These are phyloP conservation scores for Carpinus fangiana DNA, from an alignment of 306 rosid species.

Conservation along the genomic window DNA sequence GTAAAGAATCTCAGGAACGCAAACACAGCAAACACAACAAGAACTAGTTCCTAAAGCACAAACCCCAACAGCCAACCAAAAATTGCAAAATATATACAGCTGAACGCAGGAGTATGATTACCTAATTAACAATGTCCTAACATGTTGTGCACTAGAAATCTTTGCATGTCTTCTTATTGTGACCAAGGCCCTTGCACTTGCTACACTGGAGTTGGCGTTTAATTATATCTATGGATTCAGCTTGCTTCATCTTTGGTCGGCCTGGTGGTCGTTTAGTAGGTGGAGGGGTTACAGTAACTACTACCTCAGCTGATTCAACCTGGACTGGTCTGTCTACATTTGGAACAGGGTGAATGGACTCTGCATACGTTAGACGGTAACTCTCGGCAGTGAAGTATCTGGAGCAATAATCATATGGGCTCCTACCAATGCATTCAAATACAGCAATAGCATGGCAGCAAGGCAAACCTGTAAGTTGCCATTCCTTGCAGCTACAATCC, in stretches of 20 bases:
- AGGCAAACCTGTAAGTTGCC: slow-evolving; percentile 90
- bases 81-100: slow-evolving; percentile 2
- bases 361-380: slow-evolving; percentile 63
- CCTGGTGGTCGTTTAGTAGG: slow-evolving; percentile 96
- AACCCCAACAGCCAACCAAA: slow-evolving; percentile 12
- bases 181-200: slow-evolving; percentile 97
- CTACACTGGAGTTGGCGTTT: slow-evolving; percentile 96
- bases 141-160: slow-evolving; percentile 26
- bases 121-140: slow-evolving; percentile 40
- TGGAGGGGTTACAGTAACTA: slow-evolving; percentile 78
- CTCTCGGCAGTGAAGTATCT: slow-evolving; percentile 73
- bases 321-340: slow-evolving; percentile 62
- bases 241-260: slow-evolving; percentile 81
- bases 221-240: slow-evolving; percentile 64
- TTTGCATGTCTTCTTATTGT: slow-evolving; percentile 94
- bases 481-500: slow-evolving; percentile 89
- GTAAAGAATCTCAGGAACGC: background rate
- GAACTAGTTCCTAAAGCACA: background rate
- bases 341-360: slow-evolving; percentile 79
- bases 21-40: background rate
- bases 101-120: background rate
- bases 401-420: slow-evolving; percentile 79
- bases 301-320: slow-evolving; percentile 36
- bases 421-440: slow-evolving; percentile 59
- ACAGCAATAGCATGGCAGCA: slow-evolving; percentile 94